Base-by-base conservation (phyloP, 192 early-diverging fungal genomes). In the Oehlia diaphana region DNA sequence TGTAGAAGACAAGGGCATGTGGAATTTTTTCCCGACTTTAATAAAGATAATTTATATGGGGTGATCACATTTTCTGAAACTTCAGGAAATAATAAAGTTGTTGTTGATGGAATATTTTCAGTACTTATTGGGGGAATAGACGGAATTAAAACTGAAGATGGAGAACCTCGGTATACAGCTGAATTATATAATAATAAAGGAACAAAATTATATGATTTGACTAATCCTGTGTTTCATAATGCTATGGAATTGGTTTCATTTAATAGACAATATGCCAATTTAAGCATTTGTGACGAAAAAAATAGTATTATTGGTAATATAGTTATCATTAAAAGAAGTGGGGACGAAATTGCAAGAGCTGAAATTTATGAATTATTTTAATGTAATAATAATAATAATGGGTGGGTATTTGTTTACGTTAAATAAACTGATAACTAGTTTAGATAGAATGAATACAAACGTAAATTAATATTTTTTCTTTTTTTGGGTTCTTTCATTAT, bases 291-390 rank as follows among this genome's bases (percentile, higher is more conserved):
- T 33, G 28, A 21, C 0, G 26, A 9, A 8, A 42, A 42, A 42
- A 13, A 66, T 33, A 6, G 28, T 14, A 33, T 66, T 12, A 66
- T 66, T 13, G 64, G 64, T 26, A 66, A 66, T 12, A 6, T 33
- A 10, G 64, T 66, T 13, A 10, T 66, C 16, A 66, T 66, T 33
- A 66, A 66, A 33, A 66, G 31, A 35, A 23, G 9, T 31, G 64
- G 64, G 16, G 31, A 66, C 2, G 64, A 66, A 66, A 66, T 66
- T 66, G 64, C 64, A 66, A 66, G 28, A 66, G 9, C 64, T 33
- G 23, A 66, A 14, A 33, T 66, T 12, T 66, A 58, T 58, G 14
- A 16, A 13, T 16, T 53, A 53, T 44, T 44, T 8, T 44, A 44
- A 44, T 44, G 1, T 31, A 31, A 31, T 31, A 31, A 31, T 31